Conservation (phyloP, 1,139 yeast genomes). For the Schwanniomyces etchellsii region DNA sequence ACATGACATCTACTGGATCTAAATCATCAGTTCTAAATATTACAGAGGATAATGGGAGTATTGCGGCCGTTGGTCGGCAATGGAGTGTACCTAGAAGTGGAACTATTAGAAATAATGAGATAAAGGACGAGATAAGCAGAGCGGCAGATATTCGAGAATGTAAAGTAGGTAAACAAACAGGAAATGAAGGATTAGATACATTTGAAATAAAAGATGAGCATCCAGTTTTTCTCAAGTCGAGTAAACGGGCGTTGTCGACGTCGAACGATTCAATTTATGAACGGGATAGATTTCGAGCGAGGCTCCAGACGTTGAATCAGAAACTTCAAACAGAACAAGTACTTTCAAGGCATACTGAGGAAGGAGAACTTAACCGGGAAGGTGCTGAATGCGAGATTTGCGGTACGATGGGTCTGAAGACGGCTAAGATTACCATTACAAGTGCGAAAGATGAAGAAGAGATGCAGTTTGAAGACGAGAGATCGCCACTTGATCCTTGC, state of each 20-base stretch:
- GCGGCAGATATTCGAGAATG: too few relatives aligned
- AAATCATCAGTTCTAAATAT: background rate
- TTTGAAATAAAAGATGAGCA: background rate
- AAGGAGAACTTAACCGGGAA: conserved; percentile 3
- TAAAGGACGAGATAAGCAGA: too few relatives aligned
- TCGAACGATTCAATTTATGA: conserved; percentile 40
- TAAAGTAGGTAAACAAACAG: background rate
- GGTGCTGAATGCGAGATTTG: conserved; percentile 29
- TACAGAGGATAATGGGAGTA: background rate
- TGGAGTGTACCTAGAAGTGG: background rate
- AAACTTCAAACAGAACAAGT: conserved; percentile 1
- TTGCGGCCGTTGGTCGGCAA: background rate
- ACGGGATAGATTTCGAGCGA: conserved; percentile 39
- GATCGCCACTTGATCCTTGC: conserved; percentile 21
- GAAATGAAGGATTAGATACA: background rate
- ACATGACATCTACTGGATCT: conserved; percentile 1
- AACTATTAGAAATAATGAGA: too few relatives aligned
- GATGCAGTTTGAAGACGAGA: background rate
- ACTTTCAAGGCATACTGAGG: too few relatives aligned
- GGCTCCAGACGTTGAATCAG: conserved; percentile 32
- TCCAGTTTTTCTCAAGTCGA: conserved; percentile 6
- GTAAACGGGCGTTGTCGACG: conserved; percentile 35
- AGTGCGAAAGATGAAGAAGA: conserved; percentile 2
- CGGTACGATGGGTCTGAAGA: conserved; percentile 32
- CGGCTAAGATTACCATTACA: conserved; percentile 27